Conservation (phyloP, 140 eudicot genomes). For the Cichorium intybus region DNA sequence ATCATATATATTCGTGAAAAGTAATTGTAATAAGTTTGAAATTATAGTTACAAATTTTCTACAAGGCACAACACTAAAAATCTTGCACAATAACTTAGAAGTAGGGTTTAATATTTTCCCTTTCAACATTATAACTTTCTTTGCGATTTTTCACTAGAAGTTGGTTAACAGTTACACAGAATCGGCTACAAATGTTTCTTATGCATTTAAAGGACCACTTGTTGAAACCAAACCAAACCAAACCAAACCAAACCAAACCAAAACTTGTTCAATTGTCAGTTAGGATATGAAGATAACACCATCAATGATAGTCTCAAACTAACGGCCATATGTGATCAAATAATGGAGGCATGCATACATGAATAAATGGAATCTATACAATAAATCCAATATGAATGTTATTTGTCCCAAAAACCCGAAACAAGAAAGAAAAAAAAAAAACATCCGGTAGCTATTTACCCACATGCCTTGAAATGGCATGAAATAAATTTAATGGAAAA, state of each 20-base stretch:
- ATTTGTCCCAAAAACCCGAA: slow-evolving; percentile 9
- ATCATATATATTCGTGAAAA: too few species aligned
- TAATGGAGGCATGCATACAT: slow-evolving; percentile 6
- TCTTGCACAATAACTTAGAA: too few species aligned
- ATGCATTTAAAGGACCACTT: too few species aligned
- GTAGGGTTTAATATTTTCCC: too few species aligned
- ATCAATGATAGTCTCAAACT: neutral
- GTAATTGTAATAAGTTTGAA: too few species aligned
- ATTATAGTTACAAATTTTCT: too few species aligned
- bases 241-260: neutral
- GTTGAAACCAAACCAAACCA: too few species aligned
- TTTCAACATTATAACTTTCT: too few species aligned
- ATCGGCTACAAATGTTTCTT: too few species aligned
- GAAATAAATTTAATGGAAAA: slow-evolving; percentile 54
- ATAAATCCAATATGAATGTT: slow-evolving; percentile 9
- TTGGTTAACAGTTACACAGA: too few species aligned
- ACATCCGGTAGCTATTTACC: neutral
- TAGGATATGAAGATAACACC: neutral
- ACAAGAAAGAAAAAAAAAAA: neutral
- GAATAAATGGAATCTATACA: slow-evolving; percentile 23
- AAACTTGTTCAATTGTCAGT: neutral
- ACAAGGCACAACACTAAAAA: too few species aligned
- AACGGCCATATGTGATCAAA: neutral
- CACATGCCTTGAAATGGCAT: slow-evolving; percentile 1
- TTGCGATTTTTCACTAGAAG: too few species aligned